Evolutionary conservation across 2,329 filamentous ascomycete species (phyloP), one percentile per base, ranked within the genome.

Genomic region (Ampelomyces quisqualis): DNA sequence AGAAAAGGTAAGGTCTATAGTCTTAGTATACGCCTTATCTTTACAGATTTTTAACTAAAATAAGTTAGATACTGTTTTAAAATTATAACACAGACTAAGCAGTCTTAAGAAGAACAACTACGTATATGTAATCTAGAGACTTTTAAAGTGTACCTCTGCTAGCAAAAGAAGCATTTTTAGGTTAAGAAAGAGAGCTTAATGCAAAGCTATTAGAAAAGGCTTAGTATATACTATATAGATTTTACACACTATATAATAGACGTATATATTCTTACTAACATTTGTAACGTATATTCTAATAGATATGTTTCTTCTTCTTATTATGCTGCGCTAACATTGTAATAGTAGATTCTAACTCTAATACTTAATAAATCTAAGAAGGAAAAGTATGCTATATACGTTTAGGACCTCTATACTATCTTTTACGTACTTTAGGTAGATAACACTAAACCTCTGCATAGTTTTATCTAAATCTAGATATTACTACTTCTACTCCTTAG

Each of bases 351-450:
- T 19, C 47, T 35, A 22, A 38, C 20, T 13, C 38, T 57, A 14
- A 21, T 28, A 17, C 53, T 58, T 39, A 23, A 57, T 17, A 55
- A 35, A 31, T 51, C 42, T 15, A 30, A 46, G 37, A 51, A 51
- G 30, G 45, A 55, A 42, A 58, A 58, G 51, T 42, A 32, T 39
- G 44, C 49, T 8, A 57, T 58, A 39, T 53, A 40, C 34, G 44
- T 58, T 26, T 34, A 57, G 27, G 49, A 55, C 37, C 45, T 58
- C 28, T 58, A 49, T 26, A 39, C 51, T 18, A 50, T 58, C 30
- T 38, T 55, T 23, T 34, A 56, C 24, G 49, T 44, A 27, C 45
- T 55, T n/a, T 51, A 27, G 48, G 47, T 54, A 2, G 40, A 55
- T 23, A 38, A 56, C 34, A 45, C 34, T 7, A 56, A 47, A 38